Evolutionary conservation across 129 eudicot genomes (phyloP), one percentile per base, ranked within the genome.

Genomic region (Flaveria brownii): DNA sequence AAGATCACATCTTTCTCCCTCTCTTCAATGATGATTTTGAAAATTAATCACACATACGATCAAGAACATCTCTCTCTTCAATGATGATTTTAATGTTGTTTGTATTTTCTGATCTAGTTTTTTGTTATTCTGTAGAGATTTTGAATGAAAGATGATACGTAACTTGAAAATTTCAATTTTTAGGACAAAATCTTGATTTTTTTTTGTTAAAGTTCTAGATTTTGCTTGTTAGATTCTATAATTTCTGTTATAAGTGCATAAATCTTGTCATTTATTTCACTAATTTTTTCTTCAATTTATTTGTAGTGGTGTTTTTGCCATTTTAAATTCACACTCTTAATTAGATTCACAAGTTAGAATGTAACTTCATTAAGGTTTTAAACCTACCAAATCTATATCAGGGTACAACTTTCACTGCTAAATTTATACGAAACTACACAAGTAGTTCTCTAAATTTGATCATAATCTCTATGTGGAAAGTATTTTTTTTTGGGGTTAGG

Each of bases 361-460:
- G n/a, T 23, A 43, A 22, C 20, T 54, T 68, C 75, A 54, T 68
- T 67, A 9, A 66, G 33, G 69, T 42, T 45, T 22, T 33, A 22
- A 4, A 77, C 68, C 81, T 68, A 62, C 68, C 68, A 26, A 26
- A 61, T 61, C 68, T 61, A 61, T 5, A 0, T 16, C 3, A 28
- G 30, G 68, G 20, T 62, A 62, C 68, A 62, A 12, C 43, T 26
- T 28, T 62, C 42, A 62, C 9, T 62, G 68, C 68, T 26, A 3
- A 62, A 28, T 42, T 2, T 62, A 62, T 20, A 13, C 14, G 18
- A 62, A 62, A 28, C 68, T 5, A 25, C 39, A 25, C 16, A 60
- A 12, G 66, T 60, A 11, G 25, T 60, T 2, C 18, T 28, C 68
- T 28, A 28, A 11, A 62, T 28, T 62, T 62, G 45, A 26, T 43